These are phyloP conservation scores for Rubia peregrina DNA, from an alignment of 305 asterid genomes.

Conservation along the genomic window DNA sequence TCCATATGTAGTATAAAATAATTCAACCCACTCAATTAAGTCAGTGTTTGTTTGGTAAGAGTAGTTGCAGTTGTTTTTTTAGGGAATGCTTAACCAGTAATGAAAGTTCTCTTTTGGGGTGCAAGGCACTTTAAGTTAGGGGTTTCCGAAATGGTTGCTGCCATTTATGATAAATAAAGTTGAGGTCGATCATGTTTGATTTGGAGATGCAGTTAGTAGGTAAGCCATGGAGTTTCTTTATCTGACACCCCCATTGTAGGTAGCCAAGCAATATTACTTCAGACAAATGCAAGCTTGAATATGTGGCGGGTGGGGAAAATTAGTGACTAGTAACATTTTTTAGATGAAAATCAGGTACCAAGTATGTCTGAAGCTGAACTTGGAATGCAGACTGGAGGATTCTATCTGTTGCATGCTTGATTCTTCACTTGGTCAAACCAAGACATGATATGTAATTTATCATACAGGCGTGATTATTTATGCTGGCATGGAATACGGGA, in stretches of 20 bases:
- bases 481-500: not conserved
- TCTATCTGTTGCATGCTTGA: not conserved
- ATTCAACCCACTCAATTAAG: not conserved
- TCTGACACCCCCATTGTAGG: not conserved
- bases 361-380: not conserved
- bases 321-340: not conserved
- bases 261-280: not conserved
- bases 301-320: not conserved
- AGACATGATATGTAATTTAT: too few species aligned
- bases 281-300: not conserved
- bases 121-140: not conserved
- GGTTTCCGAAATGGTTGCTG: not conserved
- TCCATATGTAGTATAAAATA: not conserved
- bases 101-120: not conserved
- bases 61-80: slow-evolving; percentile 2
- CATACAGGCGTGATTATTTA: not conserved
- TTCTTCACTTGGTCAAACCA: too few species aligned
- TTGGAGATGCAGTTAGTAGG: not conserved
- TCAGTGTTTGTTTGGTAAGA: not conserved
- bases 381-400: not conserved
- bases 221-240: not conserved
- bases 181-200: not conserved
- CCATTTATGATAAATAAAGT: not conserved
- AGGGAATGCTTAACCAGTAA: not conserved
- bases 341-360: not conserved